Evolutionary conservation across 2,329 filamentous ascomycete genomes (phyloP), one percentile per base, ranked within the genome.

Genomic region (Fusarium sp.): DNA sequence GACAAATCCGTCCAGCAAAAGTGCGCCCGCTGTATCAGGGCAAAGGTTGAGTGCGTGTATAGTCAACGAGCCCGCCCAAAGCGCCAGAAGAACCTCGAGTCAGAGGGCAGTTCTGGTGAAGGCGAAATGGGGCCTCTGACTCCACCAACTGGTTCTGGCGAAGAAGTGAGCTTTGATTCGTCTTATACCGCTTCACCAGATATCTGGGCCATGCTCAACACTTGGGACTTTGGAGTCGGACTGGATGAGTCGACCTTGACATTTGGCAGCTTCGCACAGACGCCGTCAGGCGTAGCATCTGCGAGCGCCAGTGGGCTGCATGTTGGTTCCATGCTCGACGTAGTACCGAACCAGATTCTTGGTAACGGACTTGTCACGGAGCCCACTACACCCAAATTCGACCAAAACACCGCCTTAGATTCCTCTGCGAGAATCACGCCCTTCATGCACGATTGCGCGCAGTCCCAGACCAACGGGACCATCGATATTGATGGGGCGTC

Each of bases 1-100:
- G 39, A 36, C 55, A 58, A 48, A 26, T 30, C 55, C 9, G 24
- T 17, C 8, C 30, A 47, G 14, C 39, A 58, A 35, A 58, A 58
- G 10, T 58, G 55, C 32, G 42, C 30, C 10, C 55, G 55, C 17
- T 58, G 41, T 35, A 48, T 48, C 11, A 47, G 55, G 20, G 55
- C 55, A 15, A 58, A 58, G 14, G 55, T 58, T 36, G 41, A 48
- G 20, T 58, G 55, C 30, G 32, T 48, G 24, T 58, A 58, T 58
- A 48, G 55, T 30, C 41, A 58, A 28, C 18, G 41, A 13, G 55
- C 55, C 20, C 55, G 55, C 10, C 30, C 55, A 3, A 58, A 36
- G 2, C 55, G 55, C 41, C 41, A 58, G 4, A 26, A 45, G 14
- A 58, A 44, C 17, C 54, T 56, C 11, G 38, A 56, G 17, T 56